A percentile compares a stretch with the other conserved stretches of the same genome.
Conservation (phyloP, 257 asterid genomes). For the Solanum gandarillasii region DNA sequence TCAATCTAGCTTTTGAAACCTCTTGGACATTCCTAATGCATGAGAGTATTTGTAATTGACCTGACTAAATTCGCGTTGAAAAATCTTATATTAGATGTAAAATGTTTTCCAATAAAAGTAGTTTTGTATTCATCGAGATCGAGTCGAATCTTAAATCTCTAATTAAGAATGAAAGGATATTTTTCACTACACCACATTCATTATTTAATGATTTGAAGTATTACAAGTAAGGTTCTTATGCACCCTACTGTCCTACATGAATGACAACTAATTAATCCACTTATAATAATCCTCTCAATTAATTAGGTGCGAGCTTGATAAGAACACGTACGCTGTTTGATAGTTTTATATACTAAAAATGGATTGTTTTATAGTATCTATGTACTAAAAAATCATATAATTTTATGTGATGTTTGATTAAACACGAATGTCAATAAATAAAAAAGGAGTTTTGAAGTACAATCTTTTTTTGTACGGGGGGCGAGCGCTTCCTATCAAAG, state of each 20-base stretch:
- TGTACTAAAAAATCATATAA: background rate
- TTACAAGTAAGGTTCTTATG: background rate
- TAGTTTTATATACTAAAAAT: background rate
- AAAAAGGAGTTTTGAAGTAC: background rate
- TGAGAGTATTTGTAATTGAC: background rate
- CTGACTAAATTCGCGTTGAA: accelerated
- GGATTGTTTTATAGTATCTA: background rate
- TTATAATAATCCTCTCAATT: background rate
- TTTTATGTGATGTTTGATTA: background rate
- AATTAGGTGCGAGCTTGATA: background rate
- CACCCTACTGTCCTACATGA: too few relatives aligned
- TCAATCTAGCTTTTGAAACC: background rate
- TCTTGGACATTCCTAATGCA: background rate
- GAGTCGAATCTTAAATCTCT: background rate
- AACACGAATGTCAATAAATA: background rate
- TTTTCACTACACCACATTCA: background rate
- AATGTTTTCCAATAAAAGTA: background rate
- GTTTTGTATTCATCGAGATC: background rate
- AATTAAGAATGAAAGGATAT: background rate
- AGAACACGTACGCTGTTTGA: background rate
- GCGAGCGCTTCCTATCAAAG: too few relatives aligned
- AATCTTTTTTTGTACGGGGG: too few relatives aligned
- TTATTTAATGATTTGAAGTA: background rate
- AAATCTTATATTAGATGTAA: background rate
- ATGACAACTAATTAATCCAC: background rate